Base-by-base conservation (phyloP, 2,329 filamentous ascomycete species). In the Aspergillus luchuensis region DNA sequence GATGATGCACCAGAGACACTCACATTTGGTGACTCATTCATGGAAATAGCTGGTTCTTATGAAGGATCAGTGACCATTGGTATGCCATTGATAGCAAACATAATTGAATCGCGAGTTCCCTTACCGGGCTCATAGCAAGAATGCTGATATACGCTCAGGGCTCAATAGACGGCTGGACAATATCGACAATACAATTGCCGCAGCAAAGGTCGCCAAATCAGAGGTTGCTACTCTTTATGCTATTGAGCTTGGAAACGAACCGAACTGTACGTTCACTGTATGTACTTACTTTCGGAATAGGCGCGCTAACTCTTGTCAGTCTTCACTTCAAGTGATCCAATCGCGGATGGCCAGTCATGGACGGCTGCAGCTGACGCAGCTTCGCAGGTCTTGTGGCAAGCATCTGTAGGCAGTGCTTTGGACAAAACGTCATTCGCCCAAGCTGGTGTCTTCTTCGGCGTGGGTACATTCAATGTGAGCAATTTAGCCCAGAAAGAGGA, bases 191-290 rank as follows among this genome's bases (percentile, higher is more conserved):
- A 86, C 83, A 0, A 81, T 86, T 36, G 75, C 77, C 0, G 84
- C 84, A 0, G 83, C 84, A 2, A 77, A 76, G 47, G 66, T 77
- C 0, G 83, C 80, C 0, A 75, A 80, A 8, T 65, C 64, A 1
- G 67, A 74, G n/a, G 81, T 85, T 65, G 64, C 62, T 4, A 86
- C 84, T 61, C 68, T 86, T 10, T 72, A 81, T 17, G 81, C 84
- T 2, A 82, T 86, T 36, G 84, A 87, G 66, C 73, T 86, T 1
- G 84, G 84, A 1, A 86, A 86, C 64, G 84, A 86, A 58, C 84
- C 84, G 3, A 81, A 85, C 62, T 84, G 82, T 84, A 66, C 64
- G 79, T 21, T 36, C 33, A 13, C 6, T 1, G 7, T 5, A 2
- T 8, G 23, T 3, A 0, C 30, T 7, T 1, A 17, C 5, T 7